Evolutionary conservation across 805 yeast species (phyloP).

Genomic region (Cyberlindnera nakhonratchasimensis): DNA sequence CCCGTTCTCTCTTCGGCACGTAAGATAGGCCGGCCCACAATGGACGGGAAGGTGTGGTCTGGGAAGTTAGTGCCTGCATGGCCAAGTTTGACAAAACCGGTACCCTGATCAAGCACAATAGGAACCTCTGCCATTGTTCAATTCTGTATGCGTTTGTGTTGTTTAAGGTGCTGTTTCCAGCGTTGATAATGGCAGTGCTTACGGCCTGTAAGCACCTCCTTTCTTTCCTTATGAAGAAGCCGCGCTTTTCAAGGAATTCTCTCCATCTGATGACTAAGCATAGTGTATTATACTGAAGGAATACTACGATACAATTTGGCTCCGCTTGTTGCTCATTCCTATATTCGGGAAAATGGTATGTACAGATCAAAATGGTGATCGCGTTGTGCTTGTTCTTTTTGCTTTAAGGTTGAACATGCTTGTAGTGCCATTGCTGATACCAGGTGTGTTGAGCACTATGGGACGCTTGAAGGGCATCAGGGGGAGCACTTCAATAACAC

Average conservation of each 20-base stretch:
- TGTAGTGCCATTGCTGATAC: conserved; percentile 1
- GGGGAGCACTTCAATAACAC: conserved; percentile 14
- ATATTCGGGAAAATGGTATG: background rate
- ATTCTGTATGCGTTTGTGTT: background rate
- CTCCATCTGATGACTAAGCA: background rate
- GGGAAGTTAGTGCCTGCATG: conserved; percentile 97
- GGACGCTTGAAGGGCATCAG: conserved; percentile 18
- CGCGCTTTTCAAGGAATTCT: background rate
- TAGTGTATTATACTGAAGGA: no score
- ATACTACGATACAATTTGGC: no score
- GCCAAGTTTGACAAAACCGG: conserved; percentile 97
- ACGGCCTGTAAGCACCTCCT: conserved; percentile 7
- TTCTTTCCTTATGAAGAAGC: background rate
- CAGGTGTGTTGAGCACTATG: conserved; percentile 15
- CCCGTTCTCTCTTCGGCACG: conserved; percentile 92
- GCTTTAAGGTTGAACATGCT: conserved; percentile 22
- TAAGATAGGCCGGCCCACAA: conserved; percentile 94
- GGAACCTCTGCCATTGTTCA: conserved; percentile 26
- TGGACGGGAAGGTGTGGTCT: conserved; percentile 93
- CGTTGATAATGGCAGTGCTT: background rate
- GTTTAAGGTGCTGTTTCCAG: background rate
- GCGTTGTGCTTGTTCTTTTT: conserved; percentile 9
- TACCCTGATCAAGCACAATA: conserved; percentile 93
- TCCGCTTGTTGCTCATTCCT: no score
- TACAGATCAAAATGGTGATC: background rate